Conservation (phyloP, 2,329 filamentous ascomycete genomes). For the Ceratocystis diversiconidia region DNA sequence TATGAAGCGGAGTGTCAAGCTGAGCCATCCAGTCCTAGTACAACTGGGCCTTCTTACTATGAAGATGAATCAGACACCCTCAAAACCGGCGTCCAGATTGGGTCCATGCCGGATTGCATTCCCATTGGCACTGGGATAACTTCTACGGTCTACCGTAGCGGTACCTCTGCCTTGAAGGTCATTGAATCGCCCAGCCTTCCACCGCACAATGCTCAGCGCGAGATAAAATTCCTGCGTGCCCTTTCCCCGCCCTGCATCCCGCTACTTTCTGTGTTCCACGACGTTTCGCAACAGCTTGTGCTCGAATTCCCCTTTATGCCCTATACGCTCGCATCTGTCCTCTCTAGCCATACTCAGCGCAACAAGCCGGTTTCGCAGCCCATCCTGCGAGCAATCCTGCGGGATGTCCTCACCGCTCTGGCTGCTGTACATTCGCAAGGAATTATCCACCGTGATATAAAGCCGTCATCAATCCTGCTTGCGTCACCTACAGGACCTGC, state of each 20-base stretch:
- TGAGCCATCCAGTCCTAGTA: conserved; percentile 16
- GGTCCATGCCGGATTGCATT: conserved; percentile 38
- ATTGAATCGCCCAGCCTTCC: conserved; percentile 60
- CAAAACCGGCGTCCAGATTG: conserved; percentile 34
- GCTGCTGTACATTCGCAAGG: conserved; percentile 54
- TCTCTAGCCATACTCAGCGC: conserved; percentile 30
- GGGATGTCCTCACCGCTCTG: conserved; percentile 57
- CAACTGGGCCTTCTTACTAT: neutral
- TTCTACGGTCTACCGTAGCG: conserved; percentile 66
- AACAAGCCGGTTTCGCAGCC: conserved; percentile 14
- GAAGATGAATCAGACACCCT: neutral
- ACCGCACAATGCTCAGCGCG: conserved; percentile 70
- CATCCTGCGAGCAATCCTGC: conserved; percentile 35
- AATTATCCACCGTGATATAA: conserved; percentile 87
- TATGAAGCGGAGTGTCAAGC: conserved; percentile 35
- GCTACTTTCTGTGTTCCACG: conserved; percentile 59
- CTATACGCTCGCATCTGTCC: conserved; percentile 53
- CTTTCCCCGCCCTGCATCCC: conserved; percentile 46
- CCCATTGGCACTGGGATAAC: conserved; percentile 56
- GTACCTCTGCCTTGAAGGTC: conserved; percentile 61
- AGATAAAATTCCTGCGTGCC: conserved; percentile 56
- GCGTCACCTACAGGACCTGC: conserved; percentile 53
- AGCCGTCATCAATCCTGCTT: conserved; percentile 78
- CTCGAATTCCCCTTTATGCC: conserved; percentile 77
- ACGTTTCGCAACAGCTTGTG: conserved; percentile 56